Evolutionary conservation across 495 filamentous ascomycete species (phyloP), one percentile per base, ranked within the genome.

Genomic region (Xylaria acuta): DNA sequence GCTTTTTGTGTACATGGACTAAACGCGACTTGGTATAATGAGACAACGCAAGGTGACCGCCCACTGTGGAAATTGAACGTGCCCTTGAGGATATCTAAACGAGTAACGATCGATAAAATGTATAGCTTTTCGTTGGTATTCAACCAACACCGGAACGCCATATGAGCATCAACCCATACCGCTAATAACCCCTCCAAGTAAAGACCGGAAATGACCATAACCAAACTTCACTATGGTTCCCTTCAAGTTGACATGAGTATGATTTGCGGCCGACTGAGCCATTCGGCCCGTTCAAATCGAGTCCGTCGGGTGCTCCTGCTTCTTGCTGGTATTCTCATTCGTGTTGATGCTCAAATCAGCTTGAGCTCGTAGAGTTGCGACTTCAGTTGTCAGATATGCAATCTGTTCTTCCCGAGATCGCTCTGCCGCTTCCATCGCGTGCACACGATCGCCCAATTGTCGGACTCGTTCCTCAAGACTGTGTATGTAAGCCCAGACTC

Each of bases 141-240:
- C 38, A 41, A 58, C 60, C 60, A 65, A 71, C 60, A 72, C 63
- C 70, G 4, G 54, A 65, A 72, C 70, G 49, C 70, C 70, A 51
- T 49, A 67, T 66, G 47, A 71, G 60, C 49, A 51, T 49, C 16
- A 51, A 51, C 51, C 53, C 60, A 56, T 54, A 59, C 41, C 69
- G 63, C 34, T 59, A 58, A 49, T 49, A 58, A 59, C 47, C 49
- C 36, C 36, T 30, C 22, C n/a, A 38, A 5, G 38, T 20, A 30
- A n/a, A 41, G 49, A 69, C 54, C 54, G 67, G 36, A n/a, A 63
- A 63, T 32, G 36, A 41, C 32, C 45, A 94, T 84, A 97, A 97
- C 90, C 97, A 27, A 32, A 27, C 43, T 20, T 71, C 38, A 32
- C 25, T 73, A 75, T 70, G 64, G 69, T 74, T 66, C 53, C 70